Conservation (phyloP, 352 stramenopile species). For the Aphanomyces astaci region DNA sequence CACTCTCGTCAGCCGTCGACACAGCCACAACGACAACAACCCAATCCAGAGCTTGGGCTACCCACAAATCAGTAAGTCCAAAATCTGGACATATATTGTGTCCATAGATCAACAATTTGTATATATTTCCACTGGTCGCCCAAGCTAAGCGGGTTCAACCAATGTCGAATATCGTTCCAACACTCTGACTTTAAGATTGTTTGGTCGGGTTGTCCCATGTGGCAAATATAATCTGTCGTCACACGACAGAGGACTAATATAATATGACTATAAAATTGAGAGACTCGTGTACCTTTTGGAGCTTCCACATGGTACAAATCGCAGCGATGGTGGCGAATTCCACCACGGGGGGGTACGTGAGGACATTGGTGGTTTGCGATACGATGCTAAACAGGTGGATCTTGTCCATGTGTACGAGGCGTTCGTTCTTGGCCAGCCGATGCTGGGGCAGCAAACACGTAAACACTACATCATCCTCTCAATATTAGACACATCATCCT, state of each 20-base stretch:
- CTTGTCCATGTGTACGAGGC: slow-evolving; percentile 33
- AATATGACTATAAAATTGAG: too few relatives aligned
- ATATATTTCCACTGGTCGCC: too few relatives aligned
- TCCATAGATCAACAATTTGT: too few relatives aligned
- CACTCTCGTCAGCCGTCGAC: slow-evolving; percentile 30
- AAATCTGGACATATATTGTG: too few relatives aligned
- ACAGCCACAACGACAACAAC: slow-evolving; percentile 29
- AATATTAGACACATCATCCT: neutral
- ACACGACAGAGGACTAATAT: too few relatives aligned
- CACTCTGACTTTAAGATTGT: too few relatives aligned
- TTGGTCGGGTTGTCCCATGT: too few relatives aligned
- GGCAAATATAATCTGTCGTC: too few relatives aligned
- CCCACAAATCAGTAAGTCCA: neutral
- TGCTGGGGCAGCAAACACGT: slow-evolving; percentile 42
- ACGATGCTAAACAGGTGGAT: slow-evolving; percentile 61
- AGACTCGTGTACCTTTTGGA: too few relatives aligned
- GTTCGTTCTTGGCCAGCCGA: slow-evolving; percentile 40
- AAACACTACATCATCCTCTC: slow-evolving; percentile 15
- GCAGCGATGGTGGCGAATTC: neutral
- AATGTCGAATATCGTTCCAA: too few relatives aligned
- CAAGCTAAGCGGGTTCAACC: too few relatives aligned
- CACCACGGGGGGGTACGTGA: neutral
- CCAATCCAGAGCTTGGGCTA: slow-evolving; percentile 13
- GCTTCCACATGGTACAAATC: neutral
- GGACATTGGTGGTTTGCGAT: slow-evolving; percentile 33